Base-by-base conservation (phyloP, 768 basidiomycete genomes). In the Pleurotus salmoneostramineus region DNA sequence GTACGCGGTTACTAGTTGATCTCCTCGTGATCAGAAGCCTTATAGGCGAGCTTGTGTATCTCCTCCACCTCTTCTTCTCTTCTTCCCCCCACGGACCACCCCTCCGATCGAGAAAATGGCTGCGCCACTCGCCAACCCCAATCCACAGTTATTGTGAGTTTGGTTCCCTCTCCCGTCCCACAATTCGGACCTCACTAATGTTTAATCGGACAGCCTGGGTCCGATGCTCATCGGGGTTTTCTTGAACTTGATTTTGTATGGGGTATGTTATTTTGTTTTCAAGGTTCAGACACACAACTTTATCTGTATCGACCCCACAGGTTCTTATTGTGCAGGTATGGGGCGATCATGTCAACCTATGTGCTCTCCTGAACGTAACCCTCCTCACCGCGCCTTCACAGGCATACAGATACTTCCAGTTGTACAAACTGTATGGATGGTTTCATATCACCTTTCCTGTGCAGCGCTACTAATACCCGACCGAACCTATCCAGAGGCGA, bases 391-490 rank as follows among this genome's bases (percentile, higher is more conserved):
- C n/a, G 6, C n/a, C 48, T 27, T 34, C 7, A 50, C 27, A 48
- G 42, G 54, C 32, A n/a, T 57, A 47, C 43, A 57, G 48, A 17
- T 56, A 57, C 17, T 56, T 33, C 12, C 56, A 40, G 44, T 40
- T 35, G 27, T 58, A 55, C 21, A 58, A 57, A 57, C 14, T 7
- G 59, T 60, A 5, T 7, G 56, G n/a, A 15, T 10, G 3, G 15
- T 10, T 12, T 27, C 48, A 0, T 14, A 10, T 31, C 15, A 34
- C 14, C 11, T 3, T 27, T 6, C 27, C 33, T 6, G 33, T 11
- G 11, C 48, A 4, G 6, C 5, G 14, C 32, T 12, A 50, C 33
- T 32, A 31, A 40, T 40, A 40, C n/a, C 37, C 33, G 27, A 27
- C 21, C 21, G 21, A 27, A 27, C 21, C 21, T 27, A 27, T 17